Evolutionary conservation across 306 rosid species (phyloP), one percentile per base, ranked within the genome.

Genomic region (Cotoneaster glaucophyllus): DNA sequence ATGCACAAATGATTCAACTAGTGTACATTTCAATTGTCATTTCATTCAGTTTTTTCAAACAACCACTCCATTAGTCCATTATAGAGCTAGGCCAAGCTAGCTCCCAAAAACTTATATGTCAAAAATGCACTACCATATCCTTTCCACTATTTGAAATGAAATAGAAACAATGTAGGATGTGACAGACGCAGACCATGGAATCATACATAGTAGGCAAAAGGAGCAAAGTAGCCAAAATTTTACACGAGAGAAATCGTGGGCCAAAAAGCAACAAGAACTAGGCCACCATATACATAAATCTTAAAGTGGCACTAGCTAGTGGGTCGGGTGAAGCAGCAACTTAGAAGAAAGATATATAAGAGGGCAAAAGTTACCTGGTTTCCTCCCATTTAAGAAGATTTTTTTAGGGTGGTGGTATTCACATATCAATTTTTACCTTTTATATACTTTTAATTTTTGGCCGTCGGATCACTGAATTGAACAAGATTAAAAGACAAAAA

Each of bases 151-250:
- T 66, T 26, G 34, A 43, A 54, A 66, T 75, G 64, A 48, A 31
- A 48, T 50, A 28, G 28, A 75, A 75, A 24, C 41, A 43, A 75
- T 22, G 66, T 37, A 56, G 44, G 79, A 76, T 37, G 43, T 76
- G 79, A 67, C 79, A 53, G 74, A 37, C 39, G 57, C 79, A 39
- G 34, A 66, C 6, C 58, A 3, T 17, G 4, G 3, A 69, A 69
- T 44, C 26, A 44, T 43, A 3, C 28, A 44, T 13, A n/a, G 8
- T n/a, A n/a, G 62, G 24, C 13, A n/a, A 11, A 11, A n/a, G 62
- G 11, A 56, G 26, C n/a, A 56, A 28, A 28, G 39, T 28, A 61
- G 77, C 32, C 7, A 21, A 45, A 45, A 28, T n/a, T 43, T 41
- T 43, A 45, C 45, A 62, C 3, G 28, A n/a, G 44, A 44, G 17